Conservation (phyloP, 2,329 filamentous ascomycete species). For the Byssochlamys sp. region DNA sequence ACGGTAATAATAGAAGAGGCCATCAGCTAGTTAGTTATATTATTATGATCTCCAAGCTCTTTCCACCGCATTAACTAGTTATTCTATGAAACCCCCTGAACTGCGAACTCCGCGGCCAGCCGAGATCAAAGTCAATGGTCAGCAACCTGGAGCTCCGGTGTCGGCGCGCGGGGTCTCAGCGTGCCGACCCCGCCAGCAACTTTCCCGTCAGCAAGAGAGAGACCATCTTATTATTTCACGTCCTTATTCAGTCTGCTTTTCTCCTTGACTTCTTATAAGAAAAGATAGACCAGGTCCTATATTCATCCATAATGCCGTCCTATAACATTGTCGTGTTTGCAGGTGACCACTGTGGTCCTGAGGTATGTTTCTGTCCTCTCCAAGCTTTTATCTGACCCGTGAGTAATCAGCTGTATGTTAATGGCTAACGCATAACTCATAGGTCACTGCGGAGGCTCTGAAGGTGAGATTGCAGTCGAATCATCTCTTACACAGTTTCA, state of each 20-base stretch:
- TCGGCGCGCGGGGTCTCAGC: constrained; percentile 16
- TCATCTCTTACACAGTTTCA: background rate
- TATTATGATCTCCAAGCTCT: background rate
- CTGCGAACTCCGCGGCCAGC: background rate
- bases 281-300: background rate
- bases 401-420: background rate
- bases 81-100: background rate
- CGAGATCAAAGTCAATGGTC: background rate
- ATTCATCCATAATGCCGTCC: constrained; percentile 48
- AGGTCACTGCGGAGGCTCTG: constrained; percentile 75
- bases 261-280: constrained; percentile 4
- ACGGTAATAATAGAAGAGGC: background rate
- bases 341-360: constrained; percentile 76
- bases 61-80: too few relatives aligned
- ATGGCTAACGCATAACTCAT: constrained; percentile 13
- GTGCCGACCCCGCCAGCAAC: constrained; percentile 9
- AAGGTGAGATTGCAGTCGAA: constrained; percentile 50
- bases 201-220: background rate
- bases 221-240: constrained; percentile 2
- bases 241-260: constrained; percentile 10
- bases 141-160: constrained; percentile 13
- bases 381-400: constrained; percentile 1
- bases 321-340: constrained; percentile 73
- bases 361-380: constrained; percentile 47
- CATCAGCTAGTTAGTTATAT: background rate